Percentiles rank a stretch among this genome's conserved stretches.
These are phyloP conservation scores for Aspergillus candidus DNA, from an alignment of 2,329 filamentous ascomycete species.

Conservation along the genomic window DNA sequence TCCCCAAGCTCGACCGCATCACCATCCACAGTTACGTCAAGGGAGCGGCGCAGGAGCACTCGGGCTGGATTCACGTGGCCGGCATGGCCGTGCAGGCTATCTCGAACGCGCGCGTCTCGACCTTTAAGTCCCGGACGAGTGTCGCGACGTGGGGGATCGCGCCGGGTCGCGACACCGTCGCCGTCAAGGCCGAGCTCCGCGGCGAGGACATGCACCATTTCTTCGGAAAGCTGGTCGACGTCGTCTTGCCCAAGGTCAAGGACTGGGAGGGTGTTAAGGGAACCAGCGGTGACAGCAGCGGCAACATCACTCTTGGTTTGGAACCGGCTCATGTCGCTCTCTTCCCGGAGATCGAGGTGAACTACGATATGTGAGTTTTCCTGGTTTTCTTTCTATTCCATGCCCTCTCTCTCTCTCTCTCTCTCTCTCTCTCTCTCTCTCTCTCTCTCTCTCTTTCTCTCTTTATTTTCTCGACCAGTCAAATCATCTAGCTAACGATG, in stretches of 20 bases:
- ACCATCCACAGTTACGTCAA: slow-evolving; percentile 74
- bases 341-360: slow-evolving; percentile 92
- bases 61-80: slow-evolving; percentile 70
- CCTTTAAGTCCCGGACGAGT: slow-evolving; percentile 63
- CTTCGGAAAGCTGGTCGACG: slow-evolving; percentile 78
- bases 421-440: slow-evolving; percentile 3
- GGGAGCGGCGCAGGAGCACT: slow-evolving; percentile 60
- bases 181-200: slow-evolving; percentile 69
- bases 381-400: slow-evolving; percentile 14
- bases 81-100: slow-evolving; percentile 81
- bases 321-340: slow-evolving; percentile 66
- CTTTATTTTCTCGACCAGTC: background rate
- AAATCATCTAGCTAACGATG: background rate
- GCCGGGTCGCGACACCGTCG: slow-evolving; percentile 60
- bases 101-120: slow-evolving; percentile 64
- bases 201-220: slow-evolving; percentile 86
- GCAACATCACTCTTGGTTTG: slow-evolving; percentile 81
- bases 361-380: slow-evolving; percentile 74
- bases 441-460: background rate
- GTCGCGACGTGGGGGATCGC: slow-evolving; percentile 71
- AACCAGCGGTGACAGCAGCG: slow-evolving; percentile 75
- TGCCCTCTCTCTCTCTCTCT: background rate
- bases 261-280: slow-evolving; percentile 81
- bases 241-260: slow-evolving; percentile 92
- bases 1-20: slow-evolving; percentile 74